These are phyloP conservation scores for Hansenula sp. DNA, from an alignment of 1,139 yeast species.

Conservation along the genomic window DNA sequence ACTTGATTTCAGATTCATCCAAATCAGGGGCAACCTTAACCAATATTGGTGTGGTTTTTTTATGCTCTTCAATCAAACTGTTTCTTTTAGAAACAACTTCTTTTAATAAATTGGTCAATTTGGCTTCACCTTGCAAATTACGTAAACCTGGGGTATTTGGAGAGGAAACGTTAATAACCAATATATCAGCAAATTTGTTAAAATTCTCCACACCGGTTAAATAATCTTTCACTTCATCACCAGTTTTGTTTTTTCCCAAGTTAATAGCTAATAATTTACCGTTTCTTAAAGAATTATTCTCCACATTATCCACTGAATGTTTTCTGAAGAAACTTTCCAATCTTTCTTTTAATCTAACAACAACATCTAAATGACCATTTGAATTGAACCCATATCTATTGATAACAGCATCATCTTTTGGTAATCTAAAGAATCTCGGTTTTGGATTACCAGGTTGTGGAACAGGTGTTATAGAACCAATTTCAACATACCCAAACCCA, in stretches of 20 bases:
- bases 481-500: constrained; percentile 89
- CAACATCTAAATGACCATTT: constrained; percentile 75
- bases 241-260: constrained; percentile 86
- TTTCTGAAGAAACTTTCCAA: constrained; percentile 36
- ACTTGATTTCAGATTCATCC: constrained; percentile 72
- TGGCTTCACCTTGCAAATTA: constrained; percentile 75
- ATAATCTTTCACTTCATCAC: constrained; percentile 87
- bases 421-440: constrained; percentile 86
- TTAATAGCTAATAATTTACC: constrained; percentile 76
- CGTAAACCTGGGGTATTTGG: constrained; percentile 97
- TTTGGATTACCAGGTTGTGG: constrained; percentile 93
- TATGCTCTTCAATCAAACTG: constrained; percentile 34
- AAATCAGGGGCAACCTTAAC: constrained; percentile 95
- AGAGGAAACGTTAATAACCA: constrained; percentile 89
- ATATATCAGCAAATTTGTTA: constrained; percentile 83
- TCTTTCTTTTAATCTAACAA: constrained; percentile 61
- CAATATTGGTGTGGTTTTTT: constrained; percentile 62
- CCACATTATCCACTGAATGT: constrained; percentile 25
- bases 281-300: constrained; percentile 54
- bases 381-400: constrained; percentile 96
- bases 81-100: constrained; percentile 64
- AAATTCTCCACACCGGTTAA: constrained; percentile 77
- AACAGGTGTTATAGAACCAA: constrained; percentile 89
- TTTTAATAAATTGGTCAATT: constrained; percentile 61
- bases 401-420: constrained; percentile 84